Evolutionary conservation across 306 rosid genomes (phyloP), one percentile per base, ranked within the genome.

Genomic region (Cicer cuneatum): DNA sequence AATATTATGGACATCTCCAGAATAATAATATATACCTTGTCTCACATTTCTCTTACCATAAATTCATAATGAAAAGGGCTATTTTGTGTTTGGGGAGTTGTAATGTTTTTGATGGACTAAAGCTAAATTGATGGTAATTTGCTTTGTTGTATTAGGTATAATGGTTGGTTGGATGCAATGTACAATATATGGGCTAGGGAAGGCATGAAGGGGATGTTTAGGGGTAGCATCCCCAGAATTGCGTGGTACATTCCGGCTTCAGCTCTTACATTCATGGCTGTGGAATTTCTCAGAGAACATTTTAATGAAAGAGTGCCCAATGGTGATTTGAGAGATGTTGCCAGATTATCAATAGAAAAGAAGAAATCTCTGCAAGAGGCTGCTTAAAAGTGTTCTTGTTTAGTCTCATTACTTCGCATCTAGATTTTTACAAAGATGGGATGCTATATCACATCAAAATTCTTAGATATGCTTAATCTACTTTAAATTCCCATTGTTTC

Each of bases 191-290:
- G 94, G 94, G 82, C 47, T 35, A 75, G 69, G 52, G 98, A 92
- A 86, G 98, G 98, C 57, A 21, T 74, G 61, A 77, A 78, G 49
- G 96, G 96, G 52, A 82, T 92, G 91, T 90, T 92, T 66, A 88
- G 85, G 77, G 98, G 98, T 14, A 83, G 98, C 71, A 56, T 92
- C 67, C 98, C 98, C 18, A 86, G 98, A 87, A 81, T 92, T 79
- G 69, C 92, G 45, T 90, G 98, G 98, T 90, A 92, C 67, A 81
- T 90, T 70, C 98, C 98, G 6, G 98, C 98, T 74, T 92, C 98
- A 3, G 98, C 98, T 4, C 91, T 92, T 67, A 90, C 98, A 10
- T 92, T 92, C 82, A 90, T 90, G 94, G 94, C 87, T 2, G 96
- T 92, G 69, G 98, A 92, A 82, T 92, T 86, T 84, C 92, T 92